These are phyloP conservation scores for Pholiota adiposa DNA, from an alignment of 1,284 basidiomycete species.

Conservation along the genomic window DNA sequence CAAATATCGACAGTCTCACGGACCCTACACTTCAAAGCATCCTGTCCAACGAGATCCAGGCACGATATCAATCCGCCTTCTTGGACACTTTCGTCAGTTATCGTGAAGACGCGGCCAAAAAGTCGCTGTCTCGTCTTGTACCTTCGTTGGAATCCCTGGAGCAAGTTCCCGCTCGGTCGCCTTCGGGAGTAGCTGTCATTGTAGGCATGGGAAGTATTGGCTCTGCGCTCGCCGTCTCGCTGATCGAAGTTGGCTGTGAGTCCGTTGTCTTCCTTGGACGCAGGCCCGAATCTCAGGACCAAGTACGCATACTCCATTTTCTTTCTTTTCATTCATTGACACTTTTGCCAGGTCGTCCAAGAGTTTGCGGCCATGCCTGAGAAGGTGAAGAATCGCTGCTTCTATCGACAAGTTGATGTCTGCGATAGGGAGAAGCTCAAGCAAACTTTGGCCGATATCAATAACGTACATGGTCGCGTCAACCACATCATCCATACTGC, in stretches of 20 bases:
- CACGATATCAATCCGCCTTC: slow-evolving; percentile 12
- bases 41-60: slow-evolving; percentile 22
- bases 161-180: slow-evolving; percentile 4
- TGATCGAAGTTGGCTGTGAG: slow-evolving; percentile 26
- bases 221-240: slow-evolving; percentile 23
- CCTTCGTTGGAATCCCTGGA: slow-evolving; percentile 21
- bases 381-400: slow-evolving; percentile 16
- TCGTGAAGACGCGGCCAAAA: slow-evolving; percentile 16
- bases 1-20: slow-evolving; percentile 9
- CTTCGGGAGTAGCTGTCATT: slow-evolving; percentile 30
- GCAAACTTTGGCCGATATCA: slow-evolving; percentile 23
- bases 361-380: slow-evolving; percentile 17
- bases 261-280: slow-evolving; percentile 30
- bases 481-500: slow-evolving; percentile 34
- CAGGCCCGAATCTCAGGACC: slow-evolving; percentile 17
- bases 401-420: slow-evolving; percentile 30
- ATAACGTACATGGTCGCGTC: slow-evolving; percentile 22
- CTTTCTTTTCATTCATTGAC: background rate
- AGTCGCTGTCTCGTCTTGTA: slow-evolving; percentile 22
- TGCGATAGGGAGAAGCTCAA: slow-evolving; percentile 24
- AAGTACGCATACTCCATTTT: slow-evolving; percentile 13
- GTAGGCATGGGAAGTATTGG: slow-evolving; percentile 36
- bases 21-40: slow-evolving; percentile 11
- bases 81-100: slow-evolving; percentile 27
- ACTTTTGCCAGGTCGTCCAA: slow-evolving; percentile 16